Base-by-base conservation (phyloP, 108 stramenopile genomes). In the Cyclotella atomus region DNA sequence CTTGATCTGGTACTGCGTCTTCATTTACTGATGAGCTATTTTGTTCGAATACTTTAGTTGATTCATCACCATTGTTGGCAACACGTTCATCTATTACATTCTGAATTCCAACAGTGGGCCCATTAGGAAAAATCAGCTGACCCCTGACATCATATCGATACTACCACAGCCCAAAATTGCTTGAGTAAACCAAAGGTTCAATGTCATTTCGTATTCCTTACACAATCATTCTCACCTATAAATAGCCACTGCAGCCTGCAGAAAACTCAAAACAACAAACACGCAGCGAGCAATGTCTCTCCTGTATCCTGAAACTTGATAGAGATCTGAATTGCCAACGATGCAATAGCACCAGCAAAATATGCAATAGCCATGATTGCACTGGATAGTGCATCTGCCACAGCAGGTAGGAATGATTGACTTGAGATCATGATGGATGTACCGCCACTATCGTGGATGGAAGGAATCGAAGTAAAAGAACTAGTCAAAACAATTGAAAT, bases 141-240 rank as follows among this genome's bases (percentile, higher is more conserved):
- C 87, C 89, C 0, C 72, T 49, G 2, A 83, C 79, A 67, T 89
- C 87, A 24, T 85, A 82, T 43, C 89, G 61, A 69, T 90, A 90
- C 61, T 62, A 32, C 7, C 8, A 7, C n/a, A n/a, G n/a, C n/a
- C n/a, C n/a, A n/a, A n/a, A n/a, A n/a, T n/a, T n/a, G n/a, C n/a
- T n/a, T n/a, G n/a, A n/a, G n/a, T n/a, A n/a, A n/a, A n/a, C 23
- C 24, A 21, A 43, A 44, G 38, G 2, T 27, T 17, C 10, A 1
- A 34, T 12, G 10, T 16, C 16, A 12, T n/a, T n/a, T n/a, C 16
- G 19, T 9, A 1, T 59, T n/a, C 3, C 30, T 19, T 32, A 0
- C 14, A 15, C 24, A 3, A 7, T 23, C 5, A 19, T 14, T 44
- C 61, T 44, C 41, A 62, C 61, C 61, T 87, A 56, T 86, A 75